Conservation (phyloP, 345 rosid genomes). For the Populus alba region DNA sequence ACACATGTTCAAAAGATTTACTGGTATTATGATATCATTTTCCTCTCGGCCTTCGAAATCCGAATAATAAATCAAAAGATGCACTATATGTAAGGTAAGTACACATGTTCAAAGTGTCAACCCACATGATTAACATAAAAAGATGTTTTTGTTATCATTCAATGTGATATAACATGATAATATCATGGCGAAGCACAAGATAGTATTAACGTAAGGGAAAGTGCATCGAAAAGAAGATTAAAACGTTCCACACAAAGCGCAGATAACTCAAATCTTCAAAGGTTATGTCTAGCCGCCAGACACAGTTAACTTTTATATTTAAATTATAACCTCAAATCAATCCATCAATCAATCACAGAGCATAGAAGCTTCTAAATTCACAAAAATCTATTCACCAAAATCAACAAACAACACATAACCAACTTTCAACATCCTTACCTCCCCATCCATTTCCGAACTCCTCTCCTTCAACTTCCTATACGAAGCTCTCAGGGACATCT, state of each 20-base stretch:
- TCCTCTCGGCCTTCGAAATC: too few relatives aligned
- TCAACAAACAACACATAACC: neutral
- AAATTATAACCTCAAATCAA: neutral
- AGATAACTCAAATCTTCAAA: neutral
- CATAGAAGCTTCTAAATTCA: neutral
- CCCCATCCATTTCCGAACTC: conserved; percentile 53
- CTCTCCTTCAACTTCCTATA: conserved; percentile 61
- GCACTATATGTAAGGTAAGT: neutral
- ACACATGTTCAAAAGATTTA: neutral
- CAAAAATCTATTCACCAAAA: neutral
- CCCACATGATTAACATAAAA: neutral
- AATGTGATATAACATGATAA: neutral
- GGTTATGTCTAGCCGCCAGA: neutral
- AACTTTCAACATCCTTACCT: conserved; percentile 39
- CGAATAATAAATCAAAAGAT: too few relatives aligned
- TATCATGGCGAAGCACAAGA: neutral
- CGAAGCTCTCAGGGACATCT: conserved; percentile 58
- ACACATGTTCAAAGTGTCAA: neutral
- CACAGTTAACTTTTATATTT: neutral
- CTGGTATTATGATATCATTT: too few relatives aligned
- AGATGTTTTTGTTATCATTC: neutral
- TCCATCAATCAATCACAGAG: neutral
- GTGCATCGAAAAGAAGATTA: neutral
- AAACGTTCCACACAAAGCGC: neutral
- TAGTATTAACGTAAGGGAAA: neutral